Percentiles rank a stretch among this genome's conserved stretches.
These are phyloP conservation scores for Camelina laxa DNA, from an alignment of 345 rosid genomes.

Conservation along the genomic window DNA sequence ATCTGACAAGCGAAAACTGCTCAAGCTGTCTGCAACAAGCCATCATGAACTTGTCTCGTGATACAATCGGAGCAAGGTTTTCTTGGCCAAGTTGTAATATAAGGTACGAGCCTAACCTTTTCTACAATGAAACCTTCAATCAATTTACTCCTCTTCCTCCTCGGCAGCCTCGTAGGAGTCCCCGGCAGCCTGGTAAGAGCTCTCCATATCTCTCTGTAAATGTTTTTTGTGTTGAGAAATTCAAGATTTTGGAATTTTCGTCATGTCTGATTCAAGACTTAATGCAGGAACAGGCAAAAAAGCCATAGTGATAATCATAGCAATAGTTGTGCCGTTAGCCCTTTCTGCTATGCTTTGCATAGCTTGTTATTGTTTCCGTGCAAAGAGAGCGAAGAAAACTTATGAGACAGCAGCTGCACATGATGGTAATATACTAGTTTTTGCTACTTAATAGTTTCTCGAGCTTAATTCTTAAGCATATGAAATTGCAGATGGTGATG, in stretches of 20 bases:
- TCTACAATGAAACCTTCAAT: conserved; percentile 32
- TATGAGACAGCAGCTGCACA: conserved; percentile 9
- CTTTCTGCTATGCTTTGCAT: conserved; percentile 23
- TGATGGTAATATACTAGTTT: conserved; percentile 12
- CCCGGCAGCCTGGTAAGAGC: conserved; percentile 9
- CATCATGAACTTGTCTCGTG: not conserved
- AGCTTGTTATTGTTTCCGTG: not conserved
- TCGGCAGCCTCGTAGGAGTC: too few species aligned
- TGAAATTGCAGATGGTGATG: conserved; percentile 43
- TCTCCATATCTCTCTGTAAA: not conserved
- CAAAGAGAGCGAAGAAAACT: conserved; percentile 12
- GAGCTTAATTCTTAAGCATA: not conserved
- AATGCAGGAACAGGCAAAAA: conserved; percentile 40
- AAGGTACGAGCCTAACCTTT: conserved; percentile 53
- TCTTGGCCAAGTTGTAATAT: conserved; percentile 48
- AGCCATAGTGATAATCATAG: conserved; percentile 29
- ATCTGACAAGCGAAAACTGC: conserved; percentile 36
- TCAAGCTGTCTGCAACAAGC: conserved; percentile 35
- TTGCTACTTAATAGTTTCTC: not conserved
- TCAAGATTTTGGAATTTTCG: not conserved
- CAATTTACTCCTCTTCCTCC: not conserved
- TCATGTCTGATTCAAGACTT: not conserved
- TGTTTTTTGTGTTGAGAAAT: not conserved
- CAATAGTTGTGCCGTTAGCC: conserved; percentile 40
- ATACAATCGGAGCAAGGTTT: conserved; percentile 51